Base-by-base conservation (phyloP, 176 grass and related monocot species). In the Oryza australiensis region DNA sequence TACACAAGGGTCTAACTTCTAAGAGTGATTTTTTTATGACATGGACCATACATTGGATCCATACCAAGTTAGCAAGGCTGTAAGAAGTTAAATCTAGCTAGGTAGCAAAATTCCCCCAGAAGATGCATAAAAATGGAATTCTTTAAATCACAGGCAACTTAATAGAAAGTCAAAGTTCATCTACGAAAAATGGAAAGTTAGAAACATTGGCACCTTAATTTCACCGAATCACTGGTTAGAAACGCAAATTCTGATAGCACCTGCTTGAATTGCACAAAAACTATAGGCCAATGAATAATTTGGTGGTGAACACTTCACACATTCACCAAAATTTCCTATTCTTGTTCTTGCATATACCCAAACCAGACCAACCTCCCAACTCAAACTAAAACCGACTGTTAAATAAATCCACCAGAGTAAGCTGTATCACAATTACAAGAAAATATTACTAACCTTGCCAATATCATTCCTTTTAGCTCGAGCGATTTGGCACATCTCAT, bases 401-500 rank as follows among this genome's bases (percentile, higher is more conserved):
- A 63, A 62, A 77, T 40, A 26, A 37, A 80, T 62, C 68, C 12
- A 70, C 46, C 51, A n/a, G 5, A 62, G 64, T 22, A 71, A 71
- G 41, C 42, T 51, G 38, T 66, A 88, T 29, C 41, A 27, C 12
- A 69, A 26, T 74, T 46, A 70, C 40, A 79, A 42, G 65, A 68
- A 80, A 57, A 80, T 51, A 7, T 11, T 80, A 69, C 66, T 24
- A 84, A 88, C 81, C 87, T 75, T 76, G 13, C 63, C 40, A 28
- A 72, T 4, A 20, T 2, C 20, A 10, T 30, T 12, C 22, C 10
- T 13, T 26, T 10, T 51, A 68, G 18, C 10, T 72, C 0, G 1
- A 1, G 9, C n/a, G 2, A 60, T 60, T 23, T 6, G 3, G 10
- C 38, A 13, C n/a, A 11, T 10, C 48, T 69, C 29, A 53, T 26